phyloP scores from a whole-genome alignment of 2,329 filamentous ascomycete species.

The Whalleya microplaca region DNA sequence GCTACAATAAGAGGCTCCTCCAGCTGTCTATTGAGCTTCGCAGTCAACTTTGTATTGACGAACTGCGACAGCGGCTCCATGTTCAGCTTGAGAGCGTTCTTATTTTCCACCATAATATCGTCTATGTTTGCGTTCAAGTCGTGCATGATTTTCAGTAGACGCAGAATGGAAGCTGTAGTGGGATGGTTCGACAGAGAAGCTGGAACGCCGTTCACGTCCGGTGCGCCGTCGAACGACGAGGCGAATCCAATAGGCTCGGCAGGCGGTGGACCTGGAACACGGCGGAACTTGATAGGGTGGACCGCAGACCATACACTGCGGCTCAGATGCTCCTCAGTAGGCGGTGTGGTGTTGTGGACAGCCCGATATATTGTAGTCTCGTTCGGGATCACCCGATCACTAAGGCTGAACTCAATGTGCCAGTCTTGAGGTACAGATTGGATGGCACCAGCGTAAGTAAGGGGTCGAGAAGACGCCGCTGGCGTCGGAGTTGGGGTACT shows the following conservation, averaged over 20 bases:
- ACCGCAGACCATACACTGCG: slow-evolving; percentile 88
- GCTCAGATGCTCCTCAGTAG: slow-evolving; percentile 64
- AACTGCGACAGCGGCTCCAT: slow-evolving; percentile 89
- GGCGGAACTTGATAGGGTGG: slow-evolving; percentile 90
- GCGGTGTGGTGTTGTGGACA: slow-evolving; percentile 67
- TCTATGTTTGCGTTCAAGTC: slow-evolving; percentile 92
- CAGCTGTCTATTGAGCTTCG: slow-evolving; percentile 93
- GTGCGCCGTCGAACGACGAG: slow-evolving; percentile 51
- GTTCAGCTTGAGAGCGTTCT: slow-evolving; percentile 70
- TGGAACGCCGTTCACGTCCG: slow-evolving; percentile 65
- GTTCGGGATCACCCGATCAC: slow-evolving; percentile 80
- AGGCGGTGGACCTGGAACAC: slow-evolving; percentile 81
- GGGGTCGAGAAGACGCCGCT: slow-evolving; percentile 62
- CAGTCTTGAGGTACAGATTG: slow-evolving; percentile 85
- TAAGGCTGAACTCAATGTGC: slow-evolving; percentile 95
- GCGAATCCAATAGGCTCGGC: slow-evolving; percentile 69
- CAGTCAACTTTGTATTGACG: slow-evolving; percentile 97
- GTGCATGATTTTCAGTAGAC: slow-evolving; percentile 86
- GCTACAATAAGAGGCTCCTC: slow-evolving; percentile 97
- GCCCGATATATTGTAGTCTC: slow-evolving; percentile 97
- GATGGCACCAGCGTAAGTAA: slow-evolving; percentile 84
- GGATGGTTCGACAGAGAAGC: slow-evolving; percentile 82
- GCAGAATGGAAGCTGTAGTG: slow-evolving; percentile 83
- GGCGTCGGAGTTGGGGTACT: slow-evolving; percentile 49
- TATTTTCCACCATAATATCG: slow-evolving; percentile 82